These are phyloP conservation scores for Ramaria sp. DNA, from an alignment of 768 basidiomycete species.

Conservation along the genomic window DNA sequence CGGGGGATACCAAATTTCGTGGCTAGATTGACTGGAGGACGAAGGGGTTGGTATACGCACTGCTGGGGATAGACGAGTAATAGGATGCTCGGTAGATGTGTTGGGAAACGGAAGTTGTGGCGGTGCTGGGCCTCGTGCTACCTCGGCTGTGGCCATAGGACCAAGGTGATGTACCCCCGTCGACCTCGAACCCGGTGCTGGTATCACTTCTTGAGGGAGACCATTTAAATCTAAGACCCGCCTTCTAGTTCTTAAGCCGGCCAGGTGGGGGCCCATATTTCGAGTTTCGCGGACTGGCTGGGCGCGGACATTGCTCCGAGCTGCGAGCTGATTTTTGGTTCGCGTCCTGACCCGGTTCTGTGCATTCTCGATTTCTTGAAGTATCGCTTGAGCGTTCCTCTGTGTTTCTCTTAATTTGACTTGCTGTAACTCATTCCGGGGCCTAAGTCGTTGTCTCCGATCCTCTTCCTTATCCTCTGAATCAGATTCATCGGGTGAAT, in stretches of 20 bases:
- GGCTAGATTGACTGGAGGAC: slow-evolving; percentile 6
- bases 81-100: background rate
- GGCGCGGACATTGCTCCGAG: background rate
- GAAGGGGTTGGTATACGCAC: background rate
- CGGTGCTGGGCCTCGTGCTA: background rate
- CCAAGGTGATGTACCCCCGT: slow-evolving; percentile 2
- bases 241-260: slow-evolving; percentile 2
- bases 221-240: background rate
- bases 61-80: background rate
- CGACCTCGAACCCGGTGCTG: background rate
- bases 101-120: background rate
- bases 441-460: slow-evolving; percentile 3
- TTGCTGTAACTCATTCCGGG: background rate
- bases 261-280: background rate
- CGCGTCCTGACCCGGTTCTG: slow-evolving; percentile 11
- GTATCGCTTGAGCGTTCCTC: slow-evolving; percentile 6
- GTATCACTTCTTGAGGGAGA: background rate
- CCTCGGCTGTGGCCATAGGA: background rate
- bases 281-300: background rate
- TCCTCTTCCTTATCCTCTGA: background rate
- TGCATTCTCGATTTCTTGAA: slow-evolving; percentile 8
- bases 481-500: background rate
- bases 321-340: background rate
- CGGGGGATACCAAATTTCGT: slow-evolving; percentile 57
- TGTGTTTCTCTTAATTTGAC: slow-evolving; percentile 5